phyloP scores from a whole-genome alignment of 352 stramenopile genomes.

The Aphanomyces astaci region DNA sequence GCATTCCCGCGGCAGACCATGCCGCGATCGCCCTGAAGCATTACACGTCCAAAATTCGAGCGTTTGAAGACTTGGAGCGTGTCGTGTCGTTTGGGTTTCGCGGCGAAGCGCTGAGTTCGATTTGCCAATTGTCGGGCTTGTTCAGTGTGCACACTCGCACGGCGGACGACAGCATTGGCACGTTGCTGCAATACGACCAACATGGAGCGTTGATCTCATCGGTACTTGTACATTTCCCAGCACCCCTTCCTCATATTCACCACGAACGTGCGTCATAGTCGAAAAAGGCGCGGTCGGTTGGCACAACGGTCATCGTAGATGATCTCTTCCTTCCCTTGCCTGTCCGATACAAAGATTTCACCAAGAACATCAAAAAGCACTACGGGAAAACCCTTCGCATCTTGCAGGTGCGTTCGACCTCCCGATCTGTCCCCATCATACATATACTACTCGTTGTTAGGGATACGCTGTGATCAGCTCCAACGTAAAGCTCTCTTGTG shows the following conservation, averaged over 20 bases:
- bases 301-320: slow-evolving; percentile 90
- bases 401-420: slow-evolving; percentile 55
- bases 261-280: slow-evolving; percentile 23
- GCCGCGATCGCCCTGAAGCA: slow-evolving; percentile 84
- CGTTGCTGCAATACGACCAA: slow-evolving; percentile 75
- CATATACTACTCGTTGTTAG: background rate
- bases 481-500: slow-evolving; percentile 51
- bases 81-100: slow-evolving; percentile 91
- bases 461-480: slow-evolving; percentile 48
- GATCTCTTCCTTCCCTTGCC: slow-evolving; percentile 90
- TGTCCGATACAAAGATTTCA: slow-evolving; percentile 90
- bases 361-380: slow-evolving; percentile 90
- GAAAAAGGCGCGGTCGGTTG: slow-evolving; percentile 61
- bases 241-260: background rate
- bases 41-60: slow-evolving; percentile 94
- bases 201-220: slow-evolving; percentile 54
- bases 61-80: slow-evolving; percentile 90
- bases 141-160: slow-evolving; percentile 88
- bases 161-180: slow-evolving; percentile 55
- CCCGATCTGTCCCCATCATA: background rate
- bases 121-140: slow-evolving; percentile 83
- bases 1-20: slow-evolving; percentile 75
- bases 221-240: too few relatives aligned
- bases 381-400: slow-evolving; percentile 88
- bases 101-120: slow-evolving; percentile 93